Conservation (phyloP, 2,329 filamentous ascomycete species). For the Xylariaceae sp. region DNA sequence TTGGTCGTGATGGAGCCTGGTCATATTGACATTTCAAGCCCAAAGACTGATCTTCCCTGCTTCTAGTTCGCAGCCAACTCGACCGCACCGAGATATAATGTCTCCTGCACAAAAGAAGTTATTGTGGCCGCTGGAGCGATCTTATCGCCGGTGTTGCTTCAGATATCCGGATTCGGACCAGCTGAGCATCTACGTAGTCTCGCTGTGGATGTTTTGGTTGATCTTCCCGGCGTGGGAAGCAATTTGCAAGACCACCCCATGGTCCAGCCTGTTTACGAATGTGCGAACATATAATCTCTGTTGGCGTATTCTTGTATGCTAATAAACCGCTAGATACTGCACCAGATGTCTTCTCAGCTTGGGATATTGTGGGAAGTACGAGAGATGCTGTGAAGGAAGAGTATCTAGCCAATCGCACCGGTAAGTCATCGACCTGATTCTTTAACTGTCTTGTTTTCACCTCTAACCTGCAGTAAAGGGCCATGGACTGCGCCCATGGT, state of each 20-base stretch:
- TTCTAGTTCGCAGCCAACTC: constrained; percentile 39
- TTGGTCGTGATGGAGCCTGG: too few relatives aligned
- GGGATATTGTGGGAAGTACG: constrained; percentile 34
- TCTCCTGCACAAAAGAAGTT: constrained; percentile 40
- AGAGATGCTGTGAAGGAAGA: constrained; percentile 30
- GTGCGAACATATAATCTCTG: constrained; percentile 19
- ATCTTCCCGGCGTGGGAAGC: constrained; percentile 43
- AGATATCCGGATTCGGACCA: constrained; percentile 45
- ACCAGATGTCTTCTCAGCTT: constrained; percentile 34
- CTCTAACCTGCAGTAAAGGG: constrained; percentile 27
- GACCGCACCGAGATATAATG: constrained; percentile 25
- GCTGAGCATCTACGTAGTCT: constrained; percentile 36
- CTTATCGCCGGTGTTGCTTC: constrained; percentile 40
- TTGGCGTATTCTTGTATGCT: neutral
- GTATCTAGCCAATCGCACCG: constrained; percentile 36
- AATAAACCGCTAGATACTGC: constrained; percentile 27
- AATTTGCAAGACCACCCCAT: constrained; percentile 43
- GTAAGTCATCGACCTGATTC: constrained; percentile 17
- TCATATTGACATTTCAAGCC: too few relatives aligned
- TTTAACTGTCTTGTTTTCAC: neutral
- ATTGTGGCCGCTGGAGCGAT: constrained; percentile 42
- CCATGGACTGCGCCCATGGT: constrained; percentile 40
- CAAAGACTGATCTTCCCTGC: constrained; percentile 1
- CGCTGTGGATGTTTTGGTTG: constrained; percentile 36
- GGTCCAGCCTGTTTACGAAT: constrained; percentile 36